These are phyloP conservation scores for Mucor irregularis DNA, from an alignment of 371 early-diverging fungal genomes.

Conservation along the genomic window DNA sequence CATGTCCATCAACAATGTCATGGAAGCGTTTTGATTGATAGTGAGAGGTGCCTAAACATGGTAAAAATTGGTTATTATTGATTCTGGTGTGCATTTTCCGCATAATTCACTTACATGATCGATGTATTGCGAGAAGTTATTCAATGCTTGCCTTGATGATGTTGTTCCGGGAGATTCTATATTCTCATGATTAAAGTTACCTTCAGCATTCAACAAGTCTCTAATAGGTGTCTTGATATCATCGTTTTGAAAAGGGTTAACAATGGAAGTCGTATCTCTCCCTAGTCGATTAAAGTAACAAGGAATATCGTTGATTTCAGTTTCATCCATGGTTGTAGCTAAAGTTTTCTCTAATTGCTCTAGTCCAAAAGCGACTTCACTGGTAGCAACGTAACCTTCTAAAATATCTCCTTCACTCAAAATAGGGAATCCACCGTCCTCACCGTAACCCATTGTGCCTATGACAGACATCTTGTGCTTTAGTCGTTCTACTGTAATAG, in stretches of 20 bases:
- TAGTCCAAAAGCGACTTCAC: constrained; percentile 81
- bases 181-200: background rate
- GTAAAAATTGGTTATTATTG: background rate
- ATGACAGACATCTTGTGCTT: constrained; percentile 54
- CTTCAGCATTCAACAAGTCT: constrained; percentile 1
- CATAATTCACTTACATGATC: constrained; percentile 59
- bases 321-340: constrained; percentile 36
- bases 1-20: constrained; percentile 87
- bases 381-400: constrained; percentile 84
- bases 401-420: constrained; percentile 65
- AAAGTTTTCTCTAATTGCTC: constrained; percentile 39
- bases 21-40: constrained; percentile 70
- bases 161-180: background rate
- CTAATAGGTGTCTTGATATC: constrained; percentile 15
- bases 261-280: background rate
- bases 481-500: constrained; percentile 62
- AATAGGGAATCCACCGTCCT: constrained; percentile 86
- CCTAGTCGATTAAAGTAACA: constrained; percentile 25
- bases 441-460: constrained; percentile 62
- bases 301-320: constrained; percentile 30
- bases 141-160: constrained; percentile 6
- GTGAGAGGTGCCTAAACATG: constrained; percentile 72
- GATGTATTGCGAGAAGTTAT: constrained; percentile 73
- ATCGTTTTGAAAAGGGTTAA: background rate
- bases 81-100: background rate